These are phyloP conservation scores for Warburgia ugandensis DNA, from an alignment of 164 flowering plant species.

Conservation along the genomic window DNA sequence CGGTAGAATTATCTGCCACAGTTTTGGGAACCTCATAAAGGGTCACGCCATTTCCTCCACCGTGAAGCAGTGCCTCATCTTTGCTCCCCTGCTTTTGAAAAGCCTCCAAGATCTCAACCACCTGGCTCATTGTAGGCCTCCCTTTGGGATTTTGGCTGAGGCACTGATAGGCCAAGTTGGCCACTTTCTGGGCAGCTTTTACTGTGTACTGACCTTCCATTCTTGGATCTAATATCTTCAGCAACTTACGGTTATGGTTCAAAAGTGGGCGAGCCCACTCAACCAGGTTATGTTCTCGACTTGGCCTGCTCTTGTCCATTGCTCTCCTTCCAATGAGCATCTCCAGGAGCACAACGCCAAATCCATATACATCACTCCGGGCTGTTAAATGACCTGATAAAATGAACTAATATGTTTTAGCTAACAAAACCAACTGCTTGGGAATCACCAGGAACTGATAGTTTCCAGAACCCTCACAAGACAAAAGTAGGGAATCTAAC, in stretches of 20 bases:
- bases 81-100: constrained; percentile 27
- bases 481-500: no score
- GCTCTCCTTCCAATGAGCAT: constrained; percentile 85
- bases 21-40: constrained; percentile 53
- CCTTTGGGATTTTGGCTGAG: constrained; percentile 93
- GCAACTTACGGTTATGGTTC: constrained; percentile 59
- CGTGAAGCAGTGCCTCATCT: constrained; percentile 23
- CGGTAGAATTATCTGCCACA: background rate
- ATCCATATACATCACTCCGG: constrained; percentile 89
- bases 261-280: constrained; percentile 93
- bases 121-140: constrained; percentile 81
- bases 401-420: background rate
- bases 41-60: constrained; percentile 28
- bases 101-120: constrained; percentile 64
- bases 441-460: no score
- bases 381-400: constrained; percentile 82
- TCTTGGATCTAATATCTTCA: constrained; percentile 76
- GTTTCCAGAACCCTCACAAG: no score
- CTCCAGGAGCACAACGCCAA: constrained; percentile 94
- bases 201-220: constrained; percentile 76
- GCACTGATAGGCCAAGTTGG: constrained; percentile 79
- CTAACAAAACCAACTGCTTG: no score
- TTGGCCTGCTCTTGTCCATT: constrained; percentile 82
- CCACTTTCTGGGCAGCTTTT: constrained; percentile 57
- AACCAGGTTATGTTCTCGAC: constrained; percentile 85